Percentiles rank a stretch among this genome's conserved stretches.
phyloP scores from a whole-genome alignment of 768 basidiomycete genomes.

The Fomitopsis pulvina region DNA sequence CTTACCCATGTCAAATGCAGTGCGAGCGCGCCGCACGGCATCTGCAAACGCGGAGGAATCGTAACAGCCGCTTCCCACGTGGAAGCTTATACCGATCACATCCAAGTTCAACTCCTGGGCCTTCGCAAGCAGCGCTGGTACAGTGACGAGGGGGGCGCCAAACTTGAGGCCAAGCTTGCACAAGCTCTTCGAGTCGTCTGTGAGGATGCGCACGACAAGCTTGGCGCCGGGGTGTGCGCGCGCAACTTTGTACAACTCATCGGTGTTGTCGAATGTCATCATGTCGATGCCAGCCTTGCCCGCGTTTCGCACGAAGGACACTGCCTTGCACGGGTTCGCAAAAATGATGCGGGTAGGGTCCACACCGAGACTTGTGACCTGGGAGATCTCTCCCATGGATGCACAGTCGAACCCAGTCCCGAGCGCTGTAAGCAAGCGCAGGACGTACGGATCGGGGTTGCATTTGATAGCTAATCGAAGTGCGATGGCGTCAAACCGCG shows the following conservation, averaged over 20 bases:
- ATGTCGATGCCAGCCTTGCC: constrained; percentile 72
- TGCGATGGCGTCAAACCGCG: constrained; percentile 16
- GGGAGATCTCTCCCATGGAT: constrained; percentile 86
- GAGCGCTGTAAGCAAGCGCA: constrained; percentile 83
- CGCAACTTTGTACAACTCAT: constrained; percentile 92
- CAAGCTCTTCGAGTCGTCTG: constrained; percentile 94
- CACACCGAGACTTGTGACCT: constrained; percentile 69
- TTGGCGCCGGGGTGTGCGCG: constrained; percentile 75
- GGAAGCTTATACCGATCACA: constrained; percentile 95
- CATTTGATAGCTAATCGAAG: constrained; percentile 78
- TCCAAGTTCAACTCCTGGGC: constrained; percentile 75
- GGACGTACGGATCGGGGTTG: constrained; percentile 94
- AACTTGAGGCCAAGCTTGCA: constrained; percentile 95
- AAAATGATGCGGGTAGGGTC: constrained; percentile 85
- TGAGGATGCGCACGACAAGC: constrained; percentile 89
- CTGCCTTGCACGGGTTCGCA: constrained; percentile 98
- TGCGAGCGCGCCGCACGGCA: constrained; percentile 76
- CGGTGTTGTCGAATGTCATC: constrained; percentile 98
- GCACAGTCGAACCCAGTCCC: constrained; percentile 98
- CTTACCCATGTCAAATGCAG: constrained; percentile 83
- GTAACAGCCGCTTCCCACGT: constrained; percentile 96
- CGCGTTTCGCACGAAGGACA: constrained; percentile 86
- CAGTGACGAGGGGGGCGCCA: constrained; percentile 80
- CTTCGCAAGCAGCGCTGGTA: constrained; percentile 71
- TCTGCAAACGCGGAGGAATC: constrained; percentile 87